Evolutionary conservation across 768 basidiomycete species (phyloP).

Genomic region (Lactarius vividus): DNA sequence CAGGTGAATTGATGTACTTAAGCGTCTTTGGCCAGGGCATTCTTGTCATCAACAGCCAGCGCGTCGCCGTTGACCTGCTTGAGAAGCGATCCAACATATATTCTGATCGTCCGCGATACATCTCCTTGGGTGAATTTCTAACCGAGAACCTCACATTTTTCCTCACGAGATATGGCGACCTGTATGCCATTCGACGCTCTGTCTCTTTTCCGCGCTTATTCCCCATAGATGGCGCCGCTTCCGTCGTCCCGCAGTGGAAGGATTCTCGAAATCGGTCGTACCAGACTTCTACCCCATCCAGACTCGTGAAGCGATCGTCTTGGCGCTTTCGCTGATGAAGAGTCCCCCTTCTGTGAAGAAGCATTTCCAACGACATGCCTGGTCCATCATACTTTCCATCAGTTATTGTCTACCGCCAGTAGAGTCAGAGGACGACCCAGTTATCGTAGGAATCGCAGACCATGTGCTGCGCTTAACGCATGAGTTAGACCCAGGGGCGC

Average conservation of each 20-base stretch:
- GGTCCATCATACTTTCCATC: slow-evolving; percentile 31
- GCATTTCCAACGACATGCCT: slow-evolving; percentile 31
- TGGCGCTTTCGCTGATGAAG: slow-evolving; percentile 28
- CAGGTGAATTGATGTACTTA: not conserved
- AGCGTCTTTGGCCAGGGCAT: not conserved
- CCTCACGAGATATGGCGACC: not conserved
- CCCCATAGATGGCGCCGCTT: not conserved
- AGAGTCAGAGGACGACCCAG: slow-evolving; percentile 16
- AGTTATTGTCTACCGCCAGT: slow-evolving; percentile 6
- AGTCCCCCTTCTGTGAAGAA: slow-evolving; percentile 32
- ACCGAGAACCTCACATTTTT: not conserved
- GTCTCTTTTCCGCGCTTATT: not conserved
- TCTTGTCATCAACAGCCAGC: not conserved
- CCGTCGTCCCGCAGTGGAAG: not conserved
- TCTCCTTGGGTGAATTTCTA: not conserved
- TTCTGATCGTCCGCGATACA: not conserved
- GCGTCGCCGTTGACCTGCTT: not conserved
- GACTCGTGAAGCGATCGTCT: not conserved
- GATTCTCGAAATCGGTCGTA: not conserved
- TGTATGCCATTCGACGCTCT: not conserved
- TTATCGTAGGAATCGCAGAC: not conserved
- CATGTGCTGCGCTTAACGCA: not conserved
- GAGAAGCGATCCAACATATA: not conserved
- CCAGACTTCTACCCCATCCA: not conserved
- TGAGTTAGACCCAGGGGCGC: not conserved